These are phyloP conservation scores for Silene uniflora DNA, from an alignment of 148 eudicot genomes.

Conservation along the genomic window DNA sequence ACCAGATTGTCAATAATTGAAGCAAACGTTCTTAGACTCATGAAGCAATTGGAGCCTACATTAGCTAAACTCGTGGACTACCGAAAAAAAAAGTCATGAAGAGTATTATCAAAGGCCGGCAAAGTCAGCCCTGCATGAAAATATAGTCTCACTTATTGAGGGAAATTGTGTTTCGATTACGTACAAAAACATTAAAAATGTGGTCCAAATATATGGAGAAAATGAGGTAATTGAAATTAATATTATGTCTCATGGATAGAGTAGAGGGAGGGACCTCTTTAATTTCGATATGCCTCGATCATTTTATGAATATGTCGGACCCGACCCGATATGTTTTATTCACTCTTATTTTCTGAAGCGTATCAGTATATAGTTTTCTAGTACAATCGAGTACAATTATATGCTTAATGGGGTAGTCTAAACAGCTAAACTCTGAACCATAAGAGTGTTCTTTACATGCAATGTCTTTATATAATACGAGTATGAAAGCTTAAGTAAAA, in stretches of 20 bases:
- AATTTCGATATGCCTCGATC: neutral
- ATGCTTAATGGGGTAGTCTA: no score
- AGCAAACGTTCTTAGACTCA: no score
- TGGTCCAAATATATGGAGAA: constrained; percentile 14
- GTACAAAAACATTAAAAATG: constrained; percentile 7
- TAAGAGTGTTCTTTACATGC: no score
- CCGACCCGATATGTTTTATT: no score
- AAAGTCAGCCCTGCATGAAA: neutral
- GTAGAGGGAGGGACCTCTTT: neutral
- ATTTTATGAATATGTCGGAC: neutral
- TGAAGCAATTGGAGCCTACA: neutral
- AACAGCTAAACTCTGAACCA: no score
- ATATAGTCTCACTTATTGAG: neutral
- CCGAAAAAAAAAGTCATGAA: constrained; percentile 23
- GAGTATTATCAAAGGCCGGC: constrained; percentile 6
- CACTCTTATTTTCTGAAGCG: no score
- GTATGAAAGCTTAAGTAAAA: no score
- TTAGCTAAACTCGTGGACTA: neutral
- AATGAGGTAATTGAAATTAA: neutral
- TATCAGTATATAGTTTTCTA: no score
- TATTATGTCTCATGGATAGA: neutral
- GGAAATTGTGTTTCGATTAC: constrained; percentile 5
- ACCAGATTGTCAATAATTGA: neutral
- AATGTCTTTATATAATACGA: no score
- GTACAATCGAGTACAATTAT: no score